A percentile compares a stretch with the other conserved stretches of the same genome.
Evolutionary conservation across 306 rosid species (phyloP).

Genomic region (Trifolium pratense): DNA sequence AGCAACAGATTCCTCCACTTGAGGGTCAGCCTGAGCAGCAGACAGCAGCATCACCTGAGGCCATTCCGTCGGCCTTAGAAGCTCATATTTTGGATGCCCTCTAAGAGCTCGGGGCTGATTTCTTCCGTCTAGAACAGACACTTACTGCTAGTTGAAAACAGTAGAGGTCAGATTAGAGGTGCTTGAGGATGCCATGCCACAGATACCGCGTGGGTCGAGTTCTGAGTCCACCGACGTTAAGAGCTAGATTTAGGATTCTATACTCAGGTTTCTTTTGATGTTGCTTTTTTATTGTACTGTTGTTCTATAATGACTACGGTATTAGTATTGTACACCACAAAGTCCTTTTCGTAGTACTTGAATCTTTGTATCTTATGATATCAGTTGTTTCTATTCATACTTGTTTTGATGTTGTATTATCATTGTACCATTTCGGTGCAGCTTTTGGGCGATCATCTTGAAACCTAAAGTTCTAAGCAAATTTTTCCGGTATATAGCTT

Average conservation of each 20-base stretch:
- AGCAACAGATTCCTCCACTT: neutral
- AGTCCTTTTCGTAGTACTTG: neutral
- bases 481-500: slow-evolving; percentile 37
- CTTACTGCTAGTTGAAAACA: neutral
- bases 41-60: neutral
- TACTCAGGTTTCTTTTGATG: too few relatives aligned
- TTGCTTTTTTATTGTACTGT: too few relatives aligned
- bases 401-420: neutral
- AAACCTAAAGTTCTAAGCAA: too few relatives aligned
- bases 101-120: neutral
- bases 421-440: too few relatives aligned
- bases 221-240: too few relatives aligned
- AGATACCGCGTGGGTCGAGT: too few relatives aligned
- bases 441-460: too few relatives aligned
- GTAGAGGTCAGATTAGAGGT: neutral
- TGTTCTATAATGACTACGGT: neutral
- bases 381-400: neutral
- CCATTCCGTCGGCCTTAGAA: neutral
- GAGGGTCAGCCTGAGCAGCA: neutral
- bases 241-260: too few relatives aligned
- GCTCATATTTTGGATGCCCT: neutral
- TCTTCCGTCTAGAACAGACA: neutral
- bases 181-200: too few relatives aligned
- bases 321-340: too few relatives aligned
- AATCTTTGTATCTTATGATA: neutral